Percentiles rank a stretch among this genome's conserved stretches.
phyloP scores from a whole-genome alignment of 371 early-diverging fungal genomes.

The Actinomortierella wolfii region DNA sequence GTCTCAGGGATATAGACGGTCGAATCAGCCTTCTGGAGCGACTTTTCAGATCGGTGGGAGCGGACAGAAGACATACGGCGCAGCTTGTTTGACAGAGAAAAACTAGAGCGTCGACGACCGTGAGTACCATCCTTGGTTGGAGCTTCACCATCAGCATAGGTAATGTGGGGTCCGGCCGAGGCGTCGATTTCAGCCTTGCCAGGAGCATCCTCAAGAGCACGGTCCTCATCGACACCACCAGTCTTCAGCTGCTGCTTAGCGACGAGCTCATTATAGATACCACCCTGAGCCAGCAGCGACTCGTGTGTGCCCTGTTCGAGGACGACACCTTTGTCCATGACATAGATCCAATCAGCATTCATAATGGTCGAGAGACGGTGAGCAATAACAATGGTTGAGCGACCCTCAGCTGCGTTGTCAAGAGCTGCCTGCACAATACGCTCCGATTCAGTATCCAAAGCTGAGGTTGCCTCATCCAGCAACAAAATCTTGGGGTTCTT shows the following conservation, averaged over 20 bases:
- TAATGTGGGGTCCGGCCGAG: slow-evolving; percentile 17
- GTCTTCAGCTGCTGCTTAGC: slow-evolving; percentile 38
- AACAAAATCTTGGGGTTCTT: slow-evolving; percentile 84
- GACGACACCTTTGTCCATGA: slow-evolving; percentile 74
- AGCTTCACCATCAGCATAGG: slow-evolving; percentile 23
- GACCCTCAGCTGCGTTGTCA: slow-evolving; percentile 70
- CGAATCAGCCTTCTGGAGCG: slow-evolving; percentile 30
- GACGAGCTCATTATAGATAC: slow-evolving; percentile 55
- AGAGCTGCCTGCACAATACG: slow-evolving; percentile 86
- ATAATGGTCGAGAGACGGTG: slow-evolving; percentile 78
- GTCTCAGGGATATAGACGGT: slow-evolving; percentile 40
- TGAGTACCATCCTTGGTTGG: slow-evolving; percentile 2
- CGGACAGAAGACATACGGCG: slow-evolving; percentile 41
- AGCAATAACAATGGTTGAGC: slow-evolving; percentile 71
- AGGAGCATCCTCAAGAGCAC: neutral
- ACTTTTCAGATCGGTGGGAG: slow-evolving; percentile 32
- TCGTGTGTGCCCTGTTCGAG: slow-evolving; percentile 78
- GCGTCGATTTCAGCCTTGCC: neutral
- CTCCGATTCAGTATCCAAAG: slow-evolving; percentile 90
- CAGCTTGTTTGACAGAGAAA: slow-evolving; percentile 21
- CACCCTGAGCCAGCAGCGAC: slow-evolving; percentile 56
- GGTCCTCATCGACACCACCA: slow-evolving; percentile 25
- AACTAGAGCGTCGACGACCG: slow-evolving; percentile 28
- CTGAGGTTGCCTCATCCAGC: slow-evolving; percentile 97
- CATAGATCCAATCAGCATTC: slow-evolving; percentile 86